Evolutionary conservation across 257 asterid species (phyloP).

Genomic region (Solanum chilense): DNA sequence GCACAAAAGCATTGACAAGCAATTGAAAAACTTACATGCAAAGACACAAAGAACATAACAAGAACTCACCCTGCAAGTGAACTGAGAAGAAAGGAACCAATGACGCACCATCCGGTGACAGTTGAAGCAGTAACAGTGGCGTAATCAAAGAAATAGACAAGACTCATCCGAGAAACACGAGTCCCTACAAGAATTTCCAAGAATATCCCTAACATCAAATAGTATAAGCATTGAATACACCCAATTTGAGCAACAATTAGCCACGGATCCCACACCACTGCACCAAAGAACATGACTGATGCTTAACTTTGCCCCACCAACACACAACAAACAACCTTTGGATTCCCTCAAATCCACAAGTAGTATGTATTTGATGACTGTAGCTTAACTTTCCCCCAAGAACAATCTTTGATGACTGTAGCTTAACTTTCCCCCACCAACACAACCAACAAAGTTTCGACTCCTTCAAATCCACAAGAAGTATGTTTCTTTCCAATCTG

Average conservation of each 20-base stretch:
- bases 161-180: conserved; percentile 84
- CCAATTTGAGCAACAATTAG: conserved; percentile 90
- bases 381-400: conserved; percentile 19
- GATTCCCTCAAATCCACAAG: not conserved
- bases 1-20: not conserved
- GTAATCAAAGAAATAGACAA: conserved; percentile 85
- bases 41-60: not conserved
- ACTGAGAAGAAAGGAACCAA: conserved; percentile 66
- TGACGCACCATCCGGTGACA: conserved; percentile 82
- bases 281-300: conserved; percentile 85
- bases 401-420: conserved; percentile 46
- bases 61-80: conserved; percentile 70
- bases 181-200: conserved; percentile 62
- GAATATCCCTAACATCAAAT: conserved; percentile 57
- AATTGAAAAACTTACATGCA: not conserved
- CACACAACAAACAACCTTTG: not conserved
- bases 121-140: conserved; percentile 70
- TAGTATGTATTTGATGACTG: not conserved
- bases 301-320: not conserved
- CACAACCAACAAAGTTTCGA: not conserved
- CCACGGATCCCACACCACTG: conserved; percentile 98
- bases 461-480: not conserved
- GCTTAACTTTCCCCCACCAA: not conserved
- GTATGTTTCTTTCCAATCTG: not conserved
- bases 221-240: conserved; percentile 73